Base-by-base conservation (phyloP, 768 basidiomycete genomes). In the Boletus sp. region DNA sequence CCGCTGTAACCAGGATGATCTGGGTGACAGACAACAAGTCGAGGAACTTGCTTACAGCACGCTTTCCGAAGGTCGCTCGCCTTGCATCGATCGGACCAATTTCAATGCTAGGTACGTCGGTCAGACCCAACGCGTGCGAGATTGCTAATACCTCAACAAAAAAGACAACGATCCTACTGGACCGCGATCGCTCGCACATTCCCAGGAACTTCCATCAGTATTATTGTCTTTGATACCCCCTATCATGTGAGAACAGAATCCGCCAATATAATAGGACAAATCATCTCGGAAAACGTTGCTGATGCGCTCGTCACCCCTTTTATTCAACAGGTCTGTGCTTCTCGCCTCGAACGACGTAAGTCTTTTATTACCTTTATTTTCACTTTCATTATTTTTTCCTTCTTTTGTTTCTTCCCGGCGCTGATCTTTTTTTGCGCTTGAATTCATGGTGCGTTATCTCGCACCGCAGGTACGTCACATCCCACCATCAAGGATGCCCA, bases 1-100 rank as follows among this genome's bases (percentile, higher is more conserved):
- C 44, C 79, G 89, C 62, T 92, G 89, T 69, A 90, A 84, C 73
- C 90, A 92, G 71, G 91, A 93, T 64, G 86, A 91, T 52, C 78
- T 93, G 42, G 91, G 89, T 17, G 76, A 78, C 63, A 79, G 90
- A 62, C 78, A 78, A 12, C 71, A 63, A n/a, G 90, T 92, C 0
- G 90, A 92, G 67, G 67, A 73, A 9, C 71, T 85, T 37, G 86
- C 83, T 6, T 72, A 83, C 56, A 61, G 73, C 24, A 76, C 78
- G 7, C 77, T 92, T 50, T 60, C 64, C 46, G 70, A 78, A 59
- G 87, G 88, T n/a, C 69, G 75, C 47, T 92, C 87, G n/a, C 86
- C 86, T 15, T 89, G 87, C 68, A 81, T 92, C 44, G 91, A 92
- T 67, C 80, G 90, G 58, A 88, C 88, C 28, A 92, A 92, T 73